Evolutionary conservation across 2,329 filamentous ascomycete species (phyloP), one percentile per base, ranked within the genome.

Genomic region (Cladophialophora yegresii): DNA sequence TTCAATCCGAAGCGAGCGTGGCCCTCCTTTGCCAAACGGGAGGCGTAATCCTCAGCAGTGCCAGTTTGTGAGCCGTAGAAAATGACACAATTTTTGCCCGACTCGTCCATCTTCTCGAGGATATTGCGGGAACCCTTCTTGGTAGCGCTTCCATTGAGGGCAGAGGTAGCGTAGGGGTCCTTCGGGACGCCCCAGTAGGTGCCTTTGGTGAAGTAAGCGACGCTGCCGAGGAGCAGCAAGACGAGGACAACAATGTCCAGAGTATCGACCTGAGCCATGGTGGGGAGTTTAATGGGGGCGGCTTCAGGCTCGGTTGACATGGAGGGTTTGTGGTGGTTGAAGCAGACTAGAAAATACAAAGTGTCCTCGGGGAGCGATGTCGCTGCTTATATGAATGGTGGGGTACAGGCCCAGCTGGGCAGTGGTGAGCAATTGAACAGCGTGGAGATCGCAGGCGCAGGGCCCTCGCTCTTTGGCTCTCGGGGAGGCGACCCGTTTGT

Each of bases 41-140:
- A 96, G 70, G 95, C 96, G 75, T 99, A 99, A 78, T 99, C 95
- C 81, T 99, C 96, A 56, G 95, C 95, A 47, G 95, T 99, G 73
- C 95, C 95, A 22, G 95, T 99, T 81, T 99, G 95, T 33, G 95
- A 99, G 71, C 95, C 95, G 77, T 97, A 99, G 83, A 99, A 97
- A 73, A 99, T 89, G 70, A 99, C 89, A 78, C 93, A 97, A 81
- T 99, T 98, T 83, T 98, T 99, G 78, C 88, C 89, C 10, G 87
- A 88, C 81, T 98, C 92, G 23, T 97, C 91, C 88, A 99, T 90
- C 81, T 96, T 96, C 83, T 98, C 91, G 66, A 97, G 76, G 69
- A 99, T 93, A 77, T 97, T 93, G 72, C 95, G 85, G 66, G 93
- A 93, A 71, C 89, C 91, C 9, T 89, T 84, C 80, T 91, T 96